Evolutionary conservation across 495 filamentous ascomycete genomes (phyloP).

Genomic region (Pyronema omphalodes): DNA sequence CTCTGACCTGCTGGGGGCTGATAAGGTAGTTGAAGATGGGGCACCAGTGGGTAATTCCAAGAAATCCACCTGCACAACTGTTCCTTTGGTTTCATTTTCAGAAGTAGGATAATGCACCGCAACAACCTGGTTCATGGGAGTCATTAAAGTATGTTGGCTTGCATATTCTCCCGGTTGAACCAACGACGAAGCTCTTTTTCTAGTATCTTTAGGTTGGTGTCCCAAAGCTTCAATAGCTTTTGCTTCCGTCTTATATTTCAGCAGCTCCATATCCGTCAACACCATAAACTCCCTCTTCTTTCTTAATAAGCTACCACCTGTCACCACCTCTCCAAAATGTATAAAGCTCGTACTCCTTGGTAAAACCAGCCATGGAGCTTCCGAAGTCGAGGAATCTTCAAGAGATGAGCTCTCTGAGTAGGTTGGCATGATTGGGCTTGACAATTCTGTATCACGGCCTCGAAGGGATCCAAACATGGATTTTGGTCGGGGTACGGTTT

Average conservation of each 20-base stretch:
- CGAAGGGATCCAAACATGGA: constrained; percentile 23
- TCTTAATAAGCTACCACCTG: constrained; percentile 59
- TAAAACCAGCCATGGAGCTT: constrained; percentile 4
- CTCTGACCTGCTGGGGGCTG: constrained; percentile 13
- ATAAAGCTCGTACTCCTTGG: constrained; percentile 13
- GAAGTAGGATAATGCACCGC: constrained; percentile 16
- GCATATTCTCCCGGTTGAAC: constrained; percentile 13
- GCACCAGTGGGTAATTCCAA: constrained; percentile 15
- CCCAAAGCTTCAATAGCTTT: constrained; percentile 23
- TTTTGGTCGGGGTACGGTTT: constrained; percentile 13
- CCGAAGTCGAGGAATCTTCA: constrained; percentile 13
- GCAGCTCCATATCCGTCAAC: constrained; percentile 65
- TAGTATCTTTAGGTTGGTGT: constrained; percentile 8
- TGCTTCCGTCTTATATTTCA: constrained; percentile 50
- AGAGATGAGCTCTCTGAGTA: constrained; percentile 22
- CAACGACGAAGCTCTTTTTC: constrained; percentile 16
- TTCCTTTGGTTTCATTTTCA: constrained; percentile 14
- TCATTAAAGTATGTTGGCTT: constrained; percentile 17
- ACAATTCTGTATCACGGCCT: constrained; percentile 9
- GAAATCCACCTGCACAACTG: constrained; percentile 18
- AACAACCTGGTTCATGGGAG: constrained; percentile 20
- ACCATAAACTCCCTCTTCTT: constrained; percentile 81
- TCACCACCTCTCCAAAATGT: constrained; percentile 50
- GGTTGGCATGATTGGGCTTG: constrained; percentile 9
- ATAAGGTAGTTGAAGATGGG: constrained; percentile 19